Evolutionary conservation across 169 alveolate genomes (phyloP).

Genomic region (Eimeria praecox): DNA sequence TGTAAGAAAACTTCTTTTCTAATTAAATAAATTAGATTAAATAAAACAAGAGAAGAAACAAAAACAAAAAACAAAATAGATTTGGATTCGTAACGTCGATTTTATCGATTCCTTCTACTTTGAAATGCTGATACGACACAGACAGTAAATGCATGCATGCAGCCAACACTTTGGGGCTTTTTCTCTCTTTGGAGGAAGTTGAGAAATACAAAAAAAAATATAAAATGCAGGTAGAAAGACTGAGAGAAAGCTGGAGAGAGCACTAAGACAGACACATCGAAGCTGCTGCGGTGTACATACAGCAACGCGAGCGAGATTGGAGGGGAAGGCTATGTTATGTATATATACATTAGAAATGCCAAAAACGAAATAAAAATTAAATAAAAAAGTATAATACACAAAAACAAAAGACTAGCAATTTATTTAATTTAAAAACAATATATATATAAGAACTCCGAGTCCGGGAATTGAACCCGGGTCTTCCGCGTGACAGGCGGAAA

Average conservation of each 20-base stretch:
- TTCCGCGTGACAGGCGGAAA: slow-evolving; percentile 96
- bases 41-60: background rate
- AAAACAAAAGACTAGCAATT: background rate
- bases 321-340: too few relatives aligned
- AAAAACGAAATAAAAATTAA: background rate
- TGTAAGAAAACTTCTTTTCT: too few relatives aligned
- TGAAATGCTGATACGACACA: background rate
- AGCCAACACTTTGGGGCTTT: too few relatives aligned
- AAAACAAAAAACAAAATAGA: background rate
- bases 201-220: background rate
- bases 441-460: slow-evolving; percentile 88
- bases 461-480: slow-evolving; percentile 96
- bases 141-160: background rate
- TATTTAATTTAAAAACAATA: background rate
- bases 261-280: too few relatives aligned
- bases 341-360: background rate
- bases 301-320: too few relatives aligned
- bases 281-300: too few relatives aligned
- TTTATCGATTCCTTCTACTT: background rate
- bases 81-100: background rate
- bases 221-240: too few relatives aligned
- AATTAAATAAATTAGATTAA: too few relatives aligned
- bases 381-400: background rate
- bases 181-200: background rate
- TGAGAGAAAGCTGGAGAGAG: too few relatives aligned